These are phyloP conservation scores for Sugiyamaella sp. DNA, from an alignment of 1,139 yeast species.

Conservation along the genomic window DNA sequence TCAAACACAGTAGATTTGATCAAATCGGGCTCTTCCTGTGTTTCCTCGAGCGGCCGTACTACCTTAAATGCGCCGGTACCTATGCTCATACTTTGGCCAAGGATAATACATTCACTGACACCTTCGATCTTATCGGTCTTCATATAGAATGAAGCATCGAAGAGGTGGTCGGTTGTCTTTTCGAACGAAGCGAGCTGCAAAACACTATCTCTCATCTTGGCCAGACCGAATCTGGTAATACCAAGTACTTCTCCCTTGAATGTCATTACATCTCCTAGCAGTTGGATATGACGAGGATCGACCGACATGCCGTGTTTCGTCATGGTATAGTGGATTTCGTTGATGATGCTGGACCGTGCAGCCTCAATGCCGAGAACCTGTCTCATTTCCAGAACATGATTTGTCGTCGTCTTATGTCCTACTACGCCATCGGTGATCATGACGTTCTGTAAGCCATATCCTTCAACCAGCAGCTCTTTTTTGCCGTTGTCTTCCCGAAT, in stretches of 20 bases:
- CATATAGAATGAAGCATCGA: conserved; percentile 98
- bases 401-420: conserved; percentile 84
- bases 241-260: conserved; percentile 98
- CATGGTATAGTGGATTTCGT: conserved; percentile 97
- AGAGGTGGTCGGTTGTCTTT: conserved; percentile 96
- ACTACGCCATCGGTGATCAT: conserved; percentile 98
- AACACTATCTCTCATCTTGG: conserved; percentile 98
- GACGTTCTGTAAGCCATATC: conserved; percentile 93
- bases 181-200: conserved; percentile 96
- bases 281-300: conserved; percentile 98
- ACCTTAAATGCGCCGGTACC: conserved; percentile 97
- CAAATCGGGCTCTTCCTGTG: conserved; percentile 14
- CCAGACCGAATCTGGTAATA: conserved; percentile 95
- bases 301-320: conserved; percentile 99
- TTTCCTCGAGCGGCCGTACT: conserved; percentile 40
- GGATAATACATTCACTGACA: conserved; percentile 94
- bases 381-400: conserved; percentile 88
- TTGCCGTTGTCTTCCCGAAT: conserved; percentile 80
- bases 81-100: conserved; percentile 96
- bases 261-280: conserved; percentile 98
- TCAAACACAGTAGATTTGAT: conserved; percentile 37
- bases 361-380: conserved; percentile 97
- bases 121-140: conserved; percentile 96
- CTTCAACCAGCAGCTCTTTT: conserved; percentile 93
- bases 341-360: conserved; percentile 88